Conservation (phyloP, 192 early-diverging fungal genomes). For the Coemansia asiatica region DNA sequence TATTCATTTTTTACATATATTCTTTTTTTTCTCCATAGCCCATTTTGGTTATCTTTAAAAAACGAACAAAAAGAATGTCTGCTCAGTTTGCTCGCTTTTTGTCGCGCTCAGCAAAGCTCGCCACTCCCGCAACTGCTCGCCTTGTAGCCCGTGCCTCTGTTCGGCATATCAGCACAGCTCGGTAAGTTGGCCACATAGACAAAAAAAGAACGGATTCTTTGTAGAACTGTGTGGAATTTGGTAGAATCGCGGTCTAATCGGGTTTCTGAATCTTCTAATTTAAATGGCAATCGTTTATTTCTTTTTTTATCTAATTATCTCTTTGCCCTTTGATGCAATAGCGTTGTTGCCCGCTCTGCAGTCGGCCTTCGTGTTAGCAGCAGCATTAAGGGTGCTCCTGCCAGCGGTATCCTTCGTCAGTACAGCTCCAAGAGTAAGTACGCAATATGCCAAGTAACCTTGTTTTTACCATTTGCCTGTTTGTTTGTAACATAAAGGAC, state of each 20-base stretch:
- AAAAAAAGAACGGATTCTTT: neutral
- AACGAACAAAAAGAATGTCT: conserved; percentile 8
- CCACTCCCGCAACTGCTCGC: conserved; percentile 37
- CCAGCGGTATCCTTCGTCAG: conserved; percentile 23
- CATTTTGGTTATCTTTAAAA: neutral
- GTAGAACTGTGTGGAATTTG: too few relatives aligned
- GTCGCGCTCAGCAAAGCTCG: conserved; percentile 49
- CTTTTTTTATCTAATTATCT: too few relatives aligned
- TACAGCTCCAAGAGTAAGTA: conserved; percentile 56
- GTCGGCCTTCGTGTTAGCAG: conserved; percentile 15
- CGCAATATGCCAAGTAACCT: too few relatives aligned
- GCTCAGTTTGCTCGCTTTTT: conserved; percentile 38
- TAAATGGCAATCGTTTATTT: too few relatives aligned
- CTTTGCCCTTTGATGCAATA: conserved; percentile 13
- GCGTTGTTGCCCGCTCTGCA: conserved; percentile 21
- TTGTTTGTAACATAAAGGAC: too few relatives aligned
- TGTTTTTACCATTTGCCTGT: too few relatives aligned
- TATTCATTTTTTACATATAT: neutral
- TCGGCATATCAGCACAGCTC: conserved; percentile 44
- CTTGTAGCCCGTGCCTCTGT: conserved; percentile 32
- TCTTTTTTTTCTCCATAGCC: neutral
- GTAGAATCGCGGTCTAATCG: too few relatives aligned
- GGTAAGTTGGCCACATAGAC: conserved; percentile 19
- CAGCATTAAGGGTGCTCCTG: conserved; percentile 14
- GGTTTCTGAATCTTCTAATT: neutral